Evolutionary conservation across 352 stramenopile species (phyloP), one percentile per base, ranked within the genome.

Genomic region (Phytopythium aichiense): DNA sequence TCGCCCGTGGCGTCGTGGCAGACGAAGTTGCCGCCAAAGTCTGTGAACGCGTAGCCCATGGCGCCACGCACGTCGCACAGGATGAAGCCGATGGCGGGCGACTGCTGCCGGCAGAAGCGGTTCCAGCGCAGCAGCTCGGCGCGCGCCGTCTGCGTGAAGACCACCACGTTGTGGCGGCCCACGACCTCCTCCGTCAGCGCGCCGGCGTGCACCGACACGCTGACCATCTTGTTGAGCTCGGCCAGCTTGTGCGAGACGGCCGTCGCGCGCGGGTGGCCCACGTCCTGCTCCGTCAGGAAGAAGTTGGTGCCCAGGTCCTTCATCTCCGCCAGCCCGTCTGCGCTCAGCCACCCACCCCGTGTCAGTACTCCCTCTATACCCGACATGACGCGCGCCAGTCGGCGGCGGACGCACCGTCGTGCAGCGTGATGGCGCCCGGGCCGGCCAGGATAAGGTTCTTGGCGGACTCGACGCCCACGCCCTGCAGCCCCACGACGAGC

Each of bases 381-480:
- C 28, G 28, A 2, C 28, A 31, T 7, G 4, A 31, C 28, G 28
- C 28, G 28, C 28, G 28, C 28, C 28, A 31, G 28, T 31, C 28
- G 28, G 4, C 28, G 28, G 3, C 28, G 11, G 20, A 42, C 65
- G 35, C 57, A 88, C 78, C 84, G 61, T 94, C 85, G 61, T 91
- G 84, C 56, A 98, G 74, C 56, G 89, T 97, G 61, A 98, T 89
- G 58, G 68, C 72, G 15, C 88, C 84, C 15, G 91, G 88, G 16
- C 93, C 93, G 13, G 92, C 91, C 30, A 98, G 78, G 51, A 96
- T 93, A 49, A 98, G 72, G 67, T 98, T 98, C 84, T 98, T 98
- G 56, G 89, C 87, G 48, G 76, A 92, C 66, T 98, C 93, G 25
- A 93, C 86, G 58, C 93, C 93, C 22, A 97, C 74, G 58, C 92